These are phyloP conservation scores for Pseudocercospora crystallina DNA, from an alignment of 2,329 filamentous ascomycete genomes.

Conservation along the genomic window DNA sequence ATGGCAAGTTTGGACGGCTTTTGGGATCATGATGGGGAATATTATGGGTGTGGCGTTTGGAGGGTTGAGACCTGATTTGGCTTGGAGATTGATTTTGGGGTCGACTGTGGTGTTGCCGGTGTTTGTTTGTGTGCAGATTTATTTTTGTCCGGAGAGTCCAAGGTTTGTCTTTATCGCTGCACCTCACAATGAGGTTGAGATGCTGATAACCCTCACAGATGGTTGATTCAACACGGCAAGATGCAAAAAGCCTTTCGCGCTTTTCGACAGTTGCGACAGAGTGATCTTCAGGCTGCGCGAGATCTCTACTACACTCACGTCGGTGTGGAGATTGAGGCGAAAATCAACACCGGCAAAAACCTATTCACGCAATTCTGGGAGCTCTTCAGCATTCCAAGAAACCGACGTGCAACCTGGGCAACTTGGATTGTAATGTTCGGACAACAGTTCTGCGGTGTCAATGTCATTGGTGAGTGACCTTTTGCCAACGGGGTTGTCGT, in stretches of 20 bases:
- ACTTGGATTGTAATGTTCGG: conserved; percentile 24
- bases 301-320: conserved; percentile 33
- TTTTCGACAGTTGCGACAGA: conserved; percentile 39
- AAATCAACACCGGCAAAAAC: conserved; percentile 5
- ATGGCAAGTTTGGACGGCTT: conserved; percentile 44
- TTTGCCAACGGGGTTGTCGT: too few species aligned
- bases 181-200: neutral
- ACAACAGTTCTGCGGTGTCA: conserved; percentile 17
- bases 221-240: conserved; percentile 26
- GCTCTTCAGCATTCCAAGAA: conserved; percentile 28
- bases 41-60: conserved; percentile 48
- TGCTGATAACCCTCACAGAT: conserved; percentile 8
- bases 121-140: conserved; percentile 50
- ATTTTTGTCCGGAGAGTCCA: conserved; percentile 47
- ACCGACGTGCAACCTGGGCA: conserved; percentile 25
- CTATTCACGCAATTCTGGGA: conserved; percentile 15
- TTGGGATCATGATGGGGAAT: conserved; percentile 68
- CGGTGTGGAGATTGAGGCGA: conserved; percentile 28
- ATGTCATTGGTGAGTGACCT: conserved; percentile 25
- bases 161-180: neutral
- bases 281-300: conserved; percentile 31
- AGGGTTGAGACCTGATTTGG: conserved; percentile 37
- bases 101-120: conserved; percentile 66
- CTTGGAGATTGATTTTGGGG: conserved; percentile 62
- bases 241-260: conserved; percentile 41